Evolutionary conservation across 2,329 filamentous ascomycete genomes (phyloP), one percentile per base, ranked within the genome.

Genomic region (Aschersonia sp.): DNA sequence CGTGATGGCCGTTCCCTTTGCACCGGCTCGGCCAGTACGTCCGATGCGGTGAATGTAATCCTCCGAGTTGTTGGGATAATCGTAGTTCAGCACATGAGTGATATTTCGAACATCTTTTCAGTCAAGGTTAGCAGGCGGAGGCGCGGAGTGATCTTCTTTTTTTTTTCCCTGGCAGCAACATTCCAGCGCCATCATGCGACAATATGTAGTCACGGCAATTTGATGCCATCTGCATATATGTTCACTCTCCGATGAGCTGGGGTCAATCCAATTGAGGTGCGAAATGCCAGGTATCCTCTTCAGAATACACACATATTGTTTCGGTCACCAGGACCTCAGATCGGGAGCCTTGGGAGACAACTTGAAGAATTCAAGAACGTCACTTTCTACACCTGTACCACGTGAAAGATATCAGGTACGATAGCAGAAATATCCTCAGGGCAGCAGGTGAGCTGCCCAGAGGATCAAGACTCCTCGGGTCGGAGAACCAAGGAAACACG

Each of bases 81-180:
- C 92, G 86, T 97, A 96, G 82, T 97, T 97, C 74, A 98, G 80
- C 72, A 98, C 92, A 75, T 98, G 92, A 72, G 92, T 97, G 75
- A 98, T 98, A 79, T 98, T 94, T 74, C 89, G 91, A 76, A 98
- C 92, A 85, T 98, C 92, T 97, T 42, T 65, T 60, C 60, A 61
- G 41, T 66, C 77, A 69, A 79, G 77, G 85, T 94, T 94, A 94
- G 88, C 73, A 77, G 74, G 70, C 72, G 73, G 74, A 63, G 67
- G 68, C 65, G 60, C 56, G 59, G 61, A 59, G 62, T 40, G 6
- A 31, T 20, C 20, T 20, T 20, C 20, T 20, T 20, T 20, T 20
- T 20, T 20, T 20, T 20, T 20, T 20, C 20, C 40, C 30, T 66
- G 69, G 73, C 75, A 75, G 75, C 76, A 80, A 77, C 69, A 67